Conservation (phyloP, 129 eudicot genomes). For the Flaveria linearis region DNA sequence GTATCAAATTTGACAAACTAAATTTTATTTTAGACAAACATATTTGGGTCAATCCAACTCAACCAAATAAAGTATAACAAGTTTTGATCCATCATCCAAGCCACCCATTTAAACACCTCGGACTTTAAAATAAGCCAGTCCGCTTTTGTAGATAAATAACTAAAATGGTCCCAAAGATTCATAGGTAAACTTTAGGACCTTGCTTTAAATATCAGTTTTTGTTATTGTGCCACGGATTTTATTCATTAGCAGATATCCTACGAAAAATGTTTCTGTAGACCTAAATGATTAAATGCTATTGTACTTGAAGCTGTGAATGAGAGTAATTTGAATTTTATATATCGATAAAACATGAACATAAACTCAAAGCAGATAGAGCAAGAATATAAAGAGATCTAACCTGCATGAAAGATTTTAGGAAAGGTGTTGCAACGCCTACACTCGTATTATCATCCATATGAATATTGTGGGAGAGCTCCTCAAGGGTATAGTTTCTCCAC, state of each 20-base stretch:
- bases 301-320: not conserved
- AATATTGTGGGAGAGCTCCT: conserved; percentile 55
- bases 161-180: not conserved
- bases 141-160: too few relatives aligned
- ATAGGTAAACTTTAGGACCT: conserved; percentile 6
- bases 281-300: not conserved
- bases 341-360: not conserved
- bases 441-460: conserved; percentile 68
- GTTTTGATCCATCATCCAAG: not conserved
- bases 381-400: conserved; percentile 35
- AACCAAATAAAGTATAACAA: not conserved
- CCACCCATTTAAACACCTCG: not conserved
- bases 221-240: not conserved
- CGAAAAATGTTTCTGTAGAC: not conserved
- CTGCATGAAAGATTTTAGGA: conserved; percentile 96
- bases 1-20: not conserved
- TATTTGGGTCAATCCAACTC: not conserved
- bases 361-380: not conserved
- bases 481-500: conserved; percentile 67
- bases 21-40: not conserved
- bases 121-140: not conserved
- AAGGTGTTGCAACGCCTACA: conserved; percentile 87
- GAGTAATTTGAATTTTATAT: not conserved
- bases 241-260: not conserved
- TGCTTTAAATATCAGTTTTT: not conserved